A percentile compares a stretch with the other conserved stretches of the same genome.
Evolutionary conservation across 768 basidiomycete genomes (phyloP).

Genomic region (Naganishia randhawae): DNA sequence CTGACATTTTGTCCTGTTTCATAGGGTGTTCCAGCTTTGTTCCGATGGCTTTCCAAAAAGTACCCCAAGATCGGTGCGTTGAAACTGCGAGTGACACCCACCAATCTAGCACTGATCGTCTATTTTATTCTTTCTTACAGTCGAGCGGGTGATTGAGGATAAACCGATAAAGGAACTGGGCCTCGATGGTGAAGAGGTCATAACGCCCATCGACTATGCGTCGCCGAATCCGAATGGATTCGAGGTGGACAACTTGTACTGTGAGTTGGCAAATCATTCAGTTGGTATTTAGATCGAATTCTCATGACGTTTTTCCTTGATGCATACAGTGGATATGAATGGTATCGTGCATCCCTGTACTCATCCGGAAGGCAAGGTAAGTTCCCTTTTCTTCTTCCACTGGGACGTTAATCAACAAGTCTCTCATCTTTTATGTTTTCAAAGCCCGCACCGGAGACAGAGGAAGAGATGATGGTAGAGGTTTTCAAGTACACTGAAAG

Average conservation of each 20-base stretch:
- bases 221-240: conserved; percentile 86
- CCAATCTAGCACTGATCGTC: background rate
- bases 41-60: conserved; percentile 97
- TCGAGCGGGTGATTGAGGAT: conserved; percentile 67
- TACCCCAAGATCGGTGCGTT: conserved; percentile 90
- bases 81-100: background rate
- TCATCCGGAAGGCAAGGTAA: conserved; percentile 91
- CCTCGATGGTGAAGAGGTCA: conserved; percentile 62
- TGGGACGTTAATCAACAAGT: too few relatives aligned
- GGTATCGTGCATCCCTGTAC: conserved; percentile 99
- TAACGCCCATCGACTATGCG: conserved; percentile 66
- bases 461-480: conserved; percentile 99
- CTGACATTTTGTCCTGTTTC: background rate
- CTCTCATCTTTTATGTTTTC: background rate
- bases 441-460: conserved; percentile 91
- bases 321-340: conserved; percentile 78
- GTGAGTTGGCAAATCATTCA: conserved; percentile 32
- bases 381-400: conserved; percentile 29
- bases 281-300: background rate
- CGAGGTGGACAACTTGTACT: conserved; percentile 93
- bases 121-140: background rate
- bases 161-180: conserved; percentile 63
- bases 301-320: background rate
- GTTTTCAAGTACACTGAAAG: conserved; percentile 95
- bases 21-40: conserved; percentile 91